These are phyloP conservation scores for Ceratobasidium sp. DNA, from an alignment of 1,284 basidiomycete species.

Conservation along the genomic window DNA sequence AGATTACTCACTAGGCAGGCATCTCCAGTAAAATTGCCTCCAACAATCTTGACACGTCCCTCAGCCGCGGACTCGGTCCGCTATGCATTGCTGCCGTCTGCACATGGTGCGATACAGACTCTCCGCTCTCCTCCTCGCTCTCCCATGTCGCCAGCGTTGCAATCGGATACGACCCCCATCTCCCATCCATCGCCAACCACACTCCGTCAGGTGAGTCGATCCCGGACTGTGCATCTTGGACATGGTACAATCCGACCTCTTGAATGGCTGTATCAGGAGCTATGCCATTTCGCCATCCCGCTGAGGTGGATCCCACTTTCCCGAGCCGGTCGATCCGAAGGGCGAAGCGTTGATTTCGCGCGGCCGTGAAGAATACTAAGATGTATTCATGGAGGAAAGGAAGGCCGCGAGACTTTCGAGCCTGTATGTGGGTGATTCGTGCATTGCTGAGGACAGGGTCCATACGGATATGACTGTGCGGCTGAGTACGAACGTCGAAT, in stretches of 20 bases:
- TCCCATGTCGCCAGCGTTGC: constrained; percentile 13
- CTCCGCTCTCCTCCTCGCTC: neutral
- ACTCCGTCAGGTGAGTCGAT: constrained; percentile 12
- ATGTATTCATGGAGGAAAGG: constrained; percentile 39
- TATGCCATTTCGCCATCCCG: neutral
- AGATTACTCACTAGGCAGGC: constrained; percentile 23
- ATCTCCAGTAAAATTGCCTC: constrained; percentile 33
- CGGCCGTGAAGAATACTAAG: constrained; percentile 25
- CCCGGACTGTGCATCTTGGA: constrained; percentile 17
- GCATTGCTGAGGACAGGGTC: constrained; percentile 2
- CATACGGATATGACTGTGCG: constrained; percentile 3
- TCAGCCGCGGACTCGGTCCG: neutral
- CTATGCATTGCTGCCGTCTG: neutral
- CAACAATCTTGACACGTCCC: constrained; percentile 19
- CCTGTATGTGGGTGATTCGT: constrained; percentile 27
- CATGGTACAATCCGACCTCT: constrained; percentile 21
- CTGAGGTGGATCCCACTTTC: constrained; percentile 15
- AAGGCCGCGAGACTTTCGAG: constrained; percentile 19
- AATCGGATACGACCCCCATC: constrained; percentile 27
- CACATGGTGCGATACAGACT: neutral
- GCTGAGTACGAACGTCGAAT: neutral
- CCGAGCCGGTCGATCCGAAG: constrained; percentile 30
- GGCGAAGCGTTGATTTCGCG: constrained; percentile 23
- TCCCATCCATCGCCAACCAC: constrained; percentile 9
- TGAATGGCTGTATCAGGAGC: constrained; percentile 24